Evolutionary conservation across 2,329 filamentous ascomycete genomes (phyloP).

Genomic region (Herpomyces periplanetae): DNA sequence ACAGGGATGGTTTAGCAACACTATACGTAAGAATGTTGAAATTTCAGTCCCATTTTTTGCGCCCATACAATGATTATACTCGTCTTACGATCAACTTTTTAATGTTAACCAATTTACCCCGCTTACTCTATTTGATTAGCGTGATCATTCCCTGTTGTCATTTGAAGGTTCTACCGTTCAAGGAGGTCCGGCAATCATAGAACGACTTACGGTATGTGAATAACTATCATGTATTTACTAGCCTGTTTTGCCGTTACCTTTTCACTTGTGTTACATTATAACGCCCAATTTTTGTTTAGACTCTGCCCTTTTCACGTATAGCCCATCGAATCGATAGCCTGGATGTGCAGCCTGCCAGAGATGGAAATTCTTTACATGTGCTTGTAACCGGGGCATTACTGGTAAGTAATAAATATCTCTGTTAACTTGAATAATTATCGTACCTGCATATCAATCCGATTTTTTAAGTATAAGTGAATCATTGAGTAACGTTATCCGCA

Average conservation of each 20-base stretch:
- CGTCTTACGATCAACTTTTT: constrained; percentile 1
- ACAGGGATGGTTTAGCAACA: constrained; percentile 19
- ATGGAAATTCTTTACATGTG: constrained; percentile 32
- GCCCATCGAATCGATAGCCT: constrained; percentile 34
- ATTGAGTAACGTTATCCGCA: no score
- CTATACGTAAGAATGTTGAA: constrained; percentile 36
- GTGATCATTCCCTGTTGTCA: constrained; percentile 56
- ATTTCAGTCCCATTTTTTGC: not conserved
- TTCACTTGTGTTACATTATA: not conserved
- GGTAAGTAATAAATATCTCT: constrained; percentile 13
- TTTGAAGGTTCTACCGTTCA: constrained; percentile 33
- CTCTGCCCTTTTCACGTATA: constrained; percentile 41
- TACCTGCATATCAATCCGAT: constrained; percentile 1
- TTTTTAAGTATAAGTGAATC: not conserved
- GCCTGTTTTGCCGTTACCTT: constrained; percentile 2
- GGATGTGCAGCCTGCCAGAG: constrained; percentile 38
- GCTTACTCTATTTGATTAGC: constrained; percentile 12
- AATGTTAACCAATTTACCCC: constrained; percentile 2
- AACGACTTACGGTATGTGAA: constrained; percentile 34
- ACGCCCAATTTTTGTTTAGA: constrained; percentile 11
- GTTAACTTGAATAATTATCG: constrained; percentile 1
- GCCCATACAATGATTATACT: constrained; percentile 1
- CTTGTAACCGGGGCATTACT: constrained; percentile 53
- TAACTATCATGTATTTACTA: not conserved
- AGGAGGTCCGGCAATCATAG: constrained; percentile 23